phyloP scores from a whole-genome alignment of 2,329 filamentous ascomycete genomes.

The Coleophoma crateriformis region DNA sequence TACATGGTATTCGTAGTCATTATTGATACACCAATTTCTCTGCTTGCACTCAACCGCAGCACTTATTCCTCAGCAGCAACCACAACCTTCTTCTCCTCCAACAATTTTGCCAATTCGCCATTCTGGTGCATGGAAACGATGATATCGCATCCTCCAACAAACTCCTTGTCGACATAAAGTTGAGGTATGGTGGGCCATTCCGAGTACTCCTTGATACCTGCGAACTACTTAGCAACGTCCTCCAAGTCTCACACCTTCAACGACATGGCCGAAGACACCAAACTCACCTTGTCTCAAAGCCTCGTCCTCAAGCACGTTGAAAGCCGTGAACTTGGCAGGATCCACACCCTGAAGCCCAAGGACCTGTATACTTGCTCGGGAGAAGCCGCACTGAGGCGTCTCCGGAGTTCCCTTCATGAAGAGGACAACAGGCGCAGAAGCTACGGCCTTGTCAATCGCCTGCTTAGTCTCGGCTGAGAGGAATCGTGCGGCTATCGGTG shows the following conservation, averaged over 20 bases:
- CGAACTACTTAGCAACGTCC: slow-evolving; percentile 6
- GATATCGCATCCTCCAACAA: slow-evolving; percentile 96
- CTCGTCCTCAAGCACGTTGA: slow-evolving; percentile 91
- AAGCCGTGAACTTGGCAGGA: slow-evolving; percentile 93
- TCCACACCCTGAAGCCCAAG: slow-evolving; percentile 92
- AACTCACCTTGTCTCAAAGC: slow-evolving; percentile 73
- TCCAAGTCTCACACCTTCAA: not conserved
- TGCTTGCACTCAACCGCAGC: slow-evolving; percentile 36
- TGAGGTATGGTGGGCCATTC: slow-evolving; percentile 99
- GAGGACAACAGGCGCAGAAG: slow-evolving; percentile 83
- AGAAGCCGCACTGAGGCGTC: slow-evolving; percentile 94
- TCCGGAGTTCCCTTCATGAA: slow-evolving; percentile 99
- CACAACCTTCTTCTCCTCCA: slow-evolving; percentile 89
- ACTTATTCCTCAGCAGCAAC: slow-evolving; percentile 25
- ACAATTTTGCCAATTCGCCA: slow-evolving; percentile 83
- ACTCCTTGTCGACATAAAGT: slow-evolving; percentile 92
- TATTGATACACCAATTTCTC: slow-evolving; percentile 10
- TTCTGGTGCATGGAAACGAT: slow-evolving; percentile 96
- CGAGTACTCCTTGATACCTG: slow-evolving; percentile 97
- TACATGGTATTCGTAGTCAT: not conserved
- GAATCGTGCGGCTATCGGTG: slow-evolving; percentile 42
- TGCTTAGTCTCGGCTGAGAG: slow-evolving; percentile 74
- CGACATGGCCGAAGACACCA: not conserved
- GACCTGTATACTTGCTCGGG: slow-evolving; percentile 89
- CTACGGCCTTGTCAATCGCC: slow-evolving; percentile 87